Conservation (phyloP, 163 green algal genomes). For the Chloromonas sp. region DNA sequence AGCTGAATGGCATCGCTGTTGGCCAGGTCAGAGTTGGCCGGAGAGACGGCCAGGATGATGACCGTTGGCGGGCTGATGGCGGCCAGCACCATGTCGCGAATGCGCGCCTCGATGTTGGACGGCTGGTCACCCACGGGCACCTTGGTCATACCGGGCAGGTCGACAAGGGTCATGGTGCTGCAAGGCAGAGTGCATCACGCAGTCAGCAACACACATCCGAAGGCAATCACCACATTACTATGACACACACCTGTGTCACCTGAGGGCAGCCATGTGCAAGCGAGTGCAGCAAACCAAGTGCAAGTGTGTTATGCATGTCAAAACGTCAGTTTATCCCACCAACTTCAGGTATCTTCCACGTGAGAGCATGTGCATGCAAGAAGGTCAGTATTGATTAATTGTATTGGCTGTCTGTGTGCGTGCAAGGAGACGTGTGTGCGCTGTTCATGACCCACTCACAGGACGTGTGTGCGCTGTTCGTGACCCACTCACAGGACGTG, state of each 20-base stretch:
- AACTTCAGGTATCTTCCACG: no score
- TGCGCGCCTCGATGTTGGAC: constrained; percentile 79
- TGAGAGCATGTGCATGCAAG: no score
- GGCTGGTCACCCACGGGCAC: constrained; percentile 92
- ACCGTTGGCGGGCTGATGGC: constrained; percentile 58
- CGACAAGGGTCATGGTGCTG: constrained; percentile 95
- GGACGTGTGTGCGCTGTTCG: no score
- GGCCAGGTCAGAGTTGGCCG: constrained; percentile 88
- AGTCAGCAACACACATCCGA: not conserved
- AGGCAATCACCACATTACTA: not conserved
- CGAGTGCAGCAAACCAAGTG: no score
- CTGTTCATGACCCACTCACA: not conserved
- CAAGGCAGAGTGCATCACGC: not conserved
- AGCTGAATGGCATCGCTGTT: constrained; percentile 91
- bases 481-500: constrained; percentile 73
- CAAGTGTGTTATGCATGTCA: no score
- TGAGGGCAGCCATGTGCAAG: not conserved
- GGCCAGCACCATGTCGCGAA: constrained; percentile 60
- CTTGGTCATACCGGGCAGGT: constrained; percentile 90
- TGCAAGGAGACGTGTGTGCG: not conserved
- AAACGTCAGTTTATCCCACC: no score
- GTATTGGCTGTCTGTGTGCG: no score
- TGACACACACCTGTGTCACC: not conserved
- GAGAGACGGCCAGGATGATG: constrained; percentile 92
- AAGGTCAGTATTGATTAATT: no score